Evolutionary conservation across 331 rosid genomes (phyloP), one percentile per base, ranked within the genome.

Genomic region (Malus hybrid): DNA sequence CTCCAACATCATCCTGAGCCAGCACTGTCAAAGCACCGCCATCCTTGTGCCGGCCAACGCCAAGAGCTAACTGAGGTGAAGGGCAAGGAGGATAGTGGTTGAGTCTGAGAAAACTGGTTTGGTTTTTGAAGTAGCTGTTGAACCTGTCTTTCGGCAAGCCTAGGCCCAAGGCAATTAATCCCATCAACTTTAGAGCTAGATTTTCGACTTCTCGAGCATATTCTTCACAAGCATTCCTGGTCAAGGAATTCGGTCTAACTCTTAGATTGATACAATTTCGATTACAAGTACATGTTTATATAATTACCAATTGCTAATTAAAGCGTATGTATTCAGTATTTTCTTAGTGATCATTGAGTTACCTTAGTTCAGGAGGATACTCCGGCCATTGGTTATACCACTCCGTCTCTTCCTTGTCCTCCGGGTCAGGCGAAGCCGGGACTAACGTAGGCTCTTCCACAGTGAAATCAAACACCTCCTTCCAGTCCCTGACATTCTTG

Each of bases 401-500:
- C 6, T 62, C 70, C 13, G 42, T 63, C 74, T 87, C 63, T 32
- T 64, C 72, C 28, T 68, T 42, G 28, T 86, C 91, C 1, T 78
- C 50, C 1, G 78, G 82, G 15, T 80, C 84, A 26, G 72, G 55
- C 20, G 83, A 84, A 6, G 74, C 34, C 22, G 93, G 88, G n/a
- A 84, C 13, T 4, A 82, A 4, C 18, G 87, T 83, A 2, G 94
- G 91, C 2, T 83, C 93, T 12, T 63, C 22, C 20, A 79, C 67
- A 0, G 26, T 7, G 56, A 84, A 87, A 81, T 90, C 90, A 57
- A 93, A 82, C 7, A 88, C 96, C 66, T 93, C 93, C 70, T 90
- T 93, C 96, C 97, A 93, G 16, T 93, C 97, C 52, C 94, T 85
- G 1, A 93, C 84, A 14, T 93, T 90, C 81, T 87, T 90, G 5